phyloP scores from a whole-genome alignment of 495 filamentous ascomycete species.

The Penicillium ochrochloron region DNA sequence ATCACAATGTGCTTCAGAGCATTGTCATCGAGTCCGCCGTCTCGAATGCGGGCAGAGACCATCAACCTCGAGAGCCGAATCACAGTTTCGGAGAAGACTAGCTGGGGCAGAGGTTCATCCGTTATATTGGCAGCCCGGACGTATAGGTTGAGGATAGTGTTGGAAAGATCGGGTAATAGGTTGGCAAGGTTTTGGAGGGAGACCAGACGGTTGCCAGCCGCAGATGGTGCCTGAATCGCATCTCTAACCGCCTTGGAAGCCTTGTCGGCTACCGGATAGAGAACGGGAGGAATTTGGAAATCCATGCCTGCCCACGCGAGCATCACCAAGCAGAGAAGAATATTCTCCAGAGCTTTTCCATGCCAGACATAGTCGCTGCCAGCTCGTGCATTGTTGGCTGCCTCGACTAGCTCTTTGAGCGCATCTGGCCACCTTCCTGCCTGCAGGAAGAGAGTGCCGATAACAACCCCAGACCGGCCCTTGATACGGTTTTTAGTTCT shows the following conservation, averaged over 20 bases:
- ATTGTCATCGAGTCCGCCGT: conserved; percentile 69
- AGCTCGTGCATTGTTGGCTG: conserved; percentile 73
- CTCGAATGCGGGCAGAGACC: conserved; percentile 67
- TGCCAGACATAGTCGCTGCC: conserved; percentile 95
- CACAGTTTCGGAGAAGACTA: conserved; percentile 79
- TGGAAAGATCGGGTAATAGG: conserved; percentile 73
- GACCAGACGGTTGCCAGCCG: conserved; percentile 54
- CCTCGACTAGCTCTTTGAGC: conserved; percentile 81
- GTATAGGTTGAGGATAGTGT: conserved; percentile 84
- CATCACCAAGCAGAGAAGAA: conserved; percentile 80
- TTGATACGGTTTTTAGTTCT: conserved; percentile 81
- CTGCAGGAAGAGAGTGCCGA: conserved; percentile 85
- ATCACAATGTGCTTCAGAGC: conserved; percentile 70
- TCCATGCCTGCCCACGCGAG: conserved; percentile 84
- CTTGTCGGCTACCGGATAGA: conserved; percentile 63
- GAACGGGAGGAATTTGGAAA: conserved; percentile 75
- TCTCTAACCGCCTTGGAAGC: conserved; percentile 54
- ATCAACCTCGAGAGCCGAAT: conserved; percentile 80
- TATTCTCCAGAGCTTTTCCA: conserved; percentile 89
- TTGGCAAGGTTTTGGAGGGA: conserved; percentile 66
- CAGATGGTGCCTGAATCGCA: conserved; percentile 39
- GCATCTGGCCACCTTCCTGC: conserved; percentile 91
- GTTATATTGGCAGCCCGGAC: conserved; percentile 73
- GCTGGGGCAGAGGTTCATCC: conserved; percentile 77
- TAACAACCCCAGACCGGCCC: conserved; percentile 76